These are phyloP conservation scores for Talaromyces nanjingensis DNA, from an alignment of 495 filamentous ascomycete genomes.

Conservation along the genomic window DNA sequence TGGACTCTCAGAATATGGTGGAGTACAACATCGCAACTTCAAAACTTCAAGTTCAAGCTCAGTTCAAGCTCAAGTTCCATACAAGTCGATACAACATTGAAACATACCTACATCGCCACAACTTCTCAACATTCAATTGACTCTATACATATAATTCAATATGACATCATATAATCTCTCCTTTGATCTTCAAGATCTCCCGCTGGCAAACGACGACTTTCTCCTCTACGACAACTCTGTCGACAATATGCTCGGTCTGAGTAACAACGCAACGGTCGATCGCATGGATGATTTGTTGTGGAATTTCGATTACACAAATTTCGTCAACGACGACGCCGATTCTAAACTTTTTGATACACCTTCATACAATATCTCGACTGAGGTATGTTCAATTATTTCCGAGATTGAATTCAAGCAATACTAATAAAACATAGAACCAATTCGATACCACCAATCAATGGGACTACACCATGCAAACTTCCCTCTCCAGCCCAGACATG, in stretches of 20 bases:
- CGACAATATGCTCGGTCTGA: background rate
- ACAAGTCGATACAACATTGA: too few species aligned
- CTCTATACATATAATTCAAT: background rate
- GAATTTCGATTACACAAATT: conserved; percentile 1
- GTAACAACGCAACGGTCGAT: background rate
- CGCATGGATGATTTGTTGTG: conserved; percentile 1
- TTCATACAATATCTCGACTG: background rate
- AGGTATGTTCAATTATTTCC: background rate
- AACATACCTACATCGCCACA: background rate
- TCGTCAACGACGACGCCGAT: background rate
- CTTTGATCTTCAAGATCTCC: background rate
- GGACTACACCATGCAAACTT: background rate
- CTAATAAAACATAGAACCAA: background rate
- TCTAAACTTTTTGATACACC: background rate
- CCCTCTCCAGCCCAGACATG: background rate
- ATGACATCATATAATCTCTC: background rate
- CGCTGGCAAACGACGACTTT: conserved; percentile 1
- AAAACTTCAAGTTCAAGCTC: background rate
- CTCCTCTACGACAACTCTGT: background rate
- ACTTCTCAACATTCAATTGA: background rate
- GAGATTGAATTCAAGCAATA: background rate
- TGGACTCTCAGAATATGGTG: background rate
- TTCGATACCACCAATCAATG: background rate
- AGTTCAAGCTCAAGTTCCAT: background rate
- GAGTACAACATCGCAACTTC: background rate